Evolutionary conservation across 495 filamentous ascomycete genomes (phyloP), one percentile per base, ranked within the genome.

Genomic region (Podospora pseudopauciseta): DNA sequence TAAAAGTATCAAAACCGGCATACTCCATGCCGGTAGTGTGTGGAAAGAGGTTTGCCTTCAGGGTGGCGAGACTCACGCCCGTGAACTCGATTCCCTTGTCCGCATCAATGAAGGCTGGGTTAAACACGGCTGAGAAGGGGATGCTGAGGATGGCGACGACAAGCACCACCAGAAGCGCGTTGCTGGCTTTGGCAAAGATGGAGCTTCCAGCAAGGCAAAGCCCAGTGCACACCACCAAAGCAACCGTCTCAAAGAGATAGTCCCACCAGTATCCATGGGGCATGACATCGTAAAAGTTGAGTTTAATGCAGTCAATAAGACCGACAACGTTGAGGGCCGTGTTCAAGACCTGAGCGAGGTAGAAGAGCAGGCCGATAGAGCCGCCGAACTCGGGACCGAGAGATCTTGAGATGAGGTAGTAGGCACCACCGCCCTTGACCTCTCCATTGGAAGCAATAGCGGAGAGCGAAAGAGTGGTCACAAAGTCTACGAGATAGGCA

Each of bases 381-480:
- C 92, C 92, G 34, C 92, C 92, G 74, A 96, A 96, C 70, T 96
- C 92, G 15, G 92, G 92, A 4, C 92, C 92, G 20, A 96, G 79
- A 39, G 91, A 93, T 64, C 92, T 87, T 16, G 92, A 96, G 63
- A 96, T 96, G 65, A 96, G 79, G 70, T 94, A 96, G 74, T 96
- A 96, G 30, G 92, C 92, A 57, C 92, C 92, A 16, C 92, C 92
- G 39, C 92, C 92, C 67, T 92, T 88, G 67, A 96, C 92, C 54
- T 92, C 94, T 28, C 92, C 92, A 79, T 96, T 96, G 16, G 91
- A 92, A 32, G 92, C 93, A 75, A 96, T 94, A 23, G 92, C 92
- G 18, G 92, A 94, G 20, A 96, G 84, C 5, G 91, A 94, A 75
- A 96, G 87, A 0, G 91, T 94, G 0, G 92, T 96, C 26, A 94